Percentiles rank a stretch among this genome's conserved stretches.
phyloP scores from a whole-genome alignment of 208 protist species.

The Acanthamoeba rhysodes region DNA sequence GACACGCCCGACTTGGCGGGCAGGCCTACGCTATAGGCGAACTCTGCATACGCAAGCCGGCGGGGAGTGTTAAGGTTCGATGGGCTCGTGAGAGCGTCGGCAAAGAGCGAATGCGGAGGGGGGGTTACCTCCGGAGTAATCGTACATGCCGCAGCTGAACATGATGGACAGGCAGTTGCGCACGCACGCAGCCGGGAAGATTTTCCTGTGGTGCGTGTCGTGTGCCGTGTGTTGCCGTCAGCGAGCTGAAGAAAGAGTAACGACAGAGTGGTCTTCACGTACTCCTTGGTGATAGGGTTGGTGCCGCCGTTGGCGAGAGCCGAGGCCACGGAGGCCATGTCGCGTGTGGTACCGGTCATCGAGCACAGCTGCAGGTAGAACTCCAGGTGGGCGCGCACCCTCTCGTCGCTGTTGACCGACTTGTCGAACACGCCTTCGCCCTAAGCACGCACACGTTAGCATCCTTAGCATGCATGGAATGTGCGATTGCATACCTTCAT shows the following conservation, averaged over 20 bases:
- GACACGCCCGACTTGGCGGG: constrained; percentile 81
- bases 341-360: constrained; percentile 69
- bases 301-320: constrained; percentile 85
- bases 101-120: not conserved
- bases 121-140: constrained; percentile 54
- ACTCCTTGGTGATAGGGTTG: constrained; percentile 82
- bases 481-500: constrained; percentile 81
- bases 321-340: constrained; percentile 82
- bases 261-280: not conserved
- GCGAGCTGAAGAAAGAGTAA: not conserved
- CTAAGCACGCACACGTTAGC: not conserved
- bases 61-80: no score
- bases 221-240: no score
- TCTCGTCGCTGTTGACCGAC: constrained; percentile 48
- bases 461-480: not conserved
- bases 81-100: no score
- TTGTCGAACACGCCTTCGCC: constrained; percentile 59
- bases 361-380: constrained; percentile 79
- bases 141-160: constrained; percentile 79
- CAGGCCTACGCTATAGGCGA: constrained; percentile 74
- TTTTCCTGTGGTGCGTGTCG: not conserved
- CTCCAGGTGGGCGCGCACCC: constrained; percentile 10
- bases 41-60: not conserved
- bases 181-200: constrained; percentile 40
- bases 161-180: constrained; percentile 75